Evolutionary conservation across 2,329 filamentous ascomycete genomes (phyloP).

Genomic region (Tothia fuscella): DNA sequence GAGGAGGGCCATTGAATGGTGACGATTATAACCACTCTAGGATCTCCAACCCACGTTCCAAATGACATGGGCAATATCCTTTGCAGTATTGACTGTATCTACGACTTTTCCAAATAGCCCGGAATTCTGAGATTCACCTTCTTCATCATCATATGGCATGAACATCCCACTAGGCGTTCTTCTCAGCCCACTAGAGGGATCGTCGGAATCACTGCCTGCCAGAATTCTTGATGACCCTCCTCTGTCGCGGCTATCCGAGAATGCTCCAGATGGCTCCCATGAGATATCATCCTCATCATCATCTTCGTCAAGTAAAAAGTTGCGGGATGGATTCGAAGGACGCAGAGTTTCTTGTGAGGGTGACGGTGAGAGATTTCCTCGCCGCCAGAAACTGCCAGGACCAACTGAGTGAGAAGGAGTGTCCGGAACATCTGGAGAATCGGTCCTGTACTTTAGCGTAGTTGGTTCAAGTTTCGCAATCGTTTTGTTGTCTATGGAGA

Average conservation of each 20-base stretch:
- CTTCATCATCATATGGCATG: constrained; percentile 73
- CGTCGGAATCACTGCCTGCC: constrained; percentile 4
- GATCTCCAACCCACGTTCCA: constrained; percentile 55
- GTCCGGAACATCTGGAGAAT: constrained; percentile 57
- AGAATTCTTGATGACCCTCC: constrained; percentile 21
- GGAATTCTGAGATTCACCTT: constrained; percentile 42
- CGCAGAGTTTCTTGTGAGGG: constrained; percentile 74
- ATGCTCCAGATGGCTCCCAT: constrained; percentile 31
- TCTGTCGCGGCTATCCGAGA: constrained; percentile 23
- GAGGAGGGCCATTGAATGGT: not conserved
- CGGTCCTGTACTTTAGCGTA: constrained; percentile 71
- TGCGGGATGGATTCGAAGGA: constrained; percentile 54
- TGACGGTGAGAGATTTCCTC: constrained; percentile 50
- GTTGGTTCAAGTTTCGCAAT: constrained; percentile 83
- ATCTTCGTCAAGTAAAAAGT: constrained; percentile 51
- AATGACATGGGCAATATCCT: constrained; percentile 53
- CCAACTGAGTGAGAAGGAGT: constrained; percentile 31
- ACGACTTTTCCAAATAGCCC: constrained; percentile 68
- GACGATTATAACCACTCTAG: too few species aligned
- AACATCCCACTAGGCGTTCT: constrained; percentile 82
- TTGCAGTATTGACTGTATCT: constrained; percentile 59
- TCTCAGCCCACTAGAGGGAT: constrained; percentile 44
- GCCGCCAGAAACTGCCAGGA: constrained; percentile 32
- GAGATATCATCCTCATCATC: constrained; percentile 36
- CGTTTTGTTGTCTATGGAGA: constrained; percentile 61